Evolutionary conservation across 139 green algal species (phyloP).

Genomic region (Chlorella sp.): DNA sequence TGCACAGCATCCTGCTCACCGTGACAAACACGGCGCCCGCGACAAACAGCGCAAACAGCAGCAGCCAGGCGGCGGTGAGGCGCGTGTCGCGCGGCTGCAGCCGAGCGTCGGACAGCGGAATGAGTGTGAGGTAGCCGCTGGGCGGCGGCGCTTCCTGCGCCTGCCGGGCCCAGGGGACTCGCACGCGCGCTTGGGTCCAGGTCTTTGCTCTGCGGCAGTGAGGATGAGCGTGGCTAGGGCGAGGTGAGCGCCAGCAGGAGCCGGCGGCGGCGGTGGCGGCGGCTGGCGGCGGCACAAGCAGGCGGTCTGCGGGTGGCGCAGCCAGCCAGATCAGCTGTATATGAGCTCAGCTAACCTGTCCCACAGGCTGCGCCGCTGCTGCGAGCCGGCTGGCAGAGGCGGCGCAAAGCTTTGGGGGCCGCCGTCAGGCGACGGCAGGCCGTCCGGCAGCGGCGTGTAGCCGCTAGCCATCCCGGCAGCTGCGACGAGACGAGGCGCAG

Average conservation of each 20-base stretch:
- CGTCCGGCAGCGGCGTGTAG: conserved; percentile 17
- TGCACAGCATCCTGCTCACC: too few species aligned
- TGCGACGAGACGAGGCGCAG: too few species aligned
- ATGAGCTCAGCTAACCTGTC: conserved; percentile 2
- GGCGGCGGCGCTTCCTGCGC: conserved; percentile 31
- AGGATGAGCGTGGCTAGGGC: too few species aligned
- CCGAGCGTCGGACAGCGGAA: conserved; percentile 64
- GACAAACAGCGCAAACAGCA: conserved; percentile 60
- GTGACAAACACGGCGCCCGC: conserved; percentile 65
- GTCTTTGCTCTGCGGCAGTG: neutral
- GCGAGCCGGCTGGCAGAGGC: neutral
- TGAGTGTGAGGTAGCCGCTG: conserved; percentile 75
- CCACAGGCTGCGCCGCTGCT: conserved; percentile 9
- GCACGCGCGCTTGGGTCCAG: neutral
- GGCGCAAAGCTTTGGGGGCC: neutral
- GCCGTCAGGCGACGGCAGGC: conserved; percentile 8
- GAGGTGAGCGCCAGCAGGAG: neutral
- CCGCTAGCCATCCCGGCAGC: neutral
- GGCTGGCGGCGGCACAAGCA: too few species aligned
- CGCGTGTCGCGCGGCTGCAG: conserved; percentile 49
- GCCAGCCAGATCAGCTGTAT: neutral
- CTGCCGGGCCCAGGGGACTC: neutral
- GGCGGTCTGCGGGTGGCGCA: neutral
- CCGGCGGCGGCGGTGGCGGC: neutral
- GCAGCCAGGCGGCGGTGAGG: conserved; percentile 49